These are phyloP conservation scores for Coniella vitis DNA, from an alignment of 2,329 filamentous ascomycete species.

Conservation along the genomic window DNA sequence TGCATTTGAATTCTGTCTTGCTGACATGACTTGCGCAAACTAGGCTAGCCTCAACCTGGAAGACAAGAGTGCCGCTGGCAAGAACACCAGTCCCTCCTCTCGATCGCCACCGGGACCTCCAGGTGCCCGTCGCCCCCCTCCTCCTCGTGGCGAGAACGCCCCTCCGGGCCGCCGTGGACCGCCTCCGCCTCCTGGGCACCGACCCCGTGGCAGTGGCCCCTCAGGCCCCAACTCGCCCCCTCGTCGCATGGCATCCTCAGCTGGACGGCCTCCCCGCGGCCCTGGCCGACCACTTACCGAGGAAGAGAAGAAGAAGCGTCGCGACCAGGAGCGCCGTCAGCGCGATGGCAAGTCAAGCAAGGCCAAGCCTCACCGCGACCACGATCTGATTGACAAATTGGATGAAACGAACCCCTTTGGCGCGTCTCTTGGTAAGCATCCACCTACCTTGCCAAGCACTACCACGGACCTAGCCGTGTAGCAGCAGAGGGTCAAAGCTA, in stretches of 20 bases:
- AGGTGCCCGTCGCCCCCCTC: constrained; percentile 30
- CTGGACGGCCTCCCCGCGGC: constrained; percentile 56
- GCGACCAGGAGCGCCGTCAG: constrained; percentile 41
- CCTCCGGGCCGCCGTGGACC: constrained; percentile 37
- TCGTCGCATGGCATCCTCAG: constrained; percentile 30
- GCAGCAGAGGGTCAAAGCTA: no score
- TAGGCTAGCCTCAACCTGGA: constrained; percentile 64
- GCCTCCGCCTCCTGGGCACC: constrained; percentile 43
- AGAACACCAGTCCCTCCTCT: constrained; percentile 26
- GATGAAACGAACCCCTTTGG: constrained; percentile 96
- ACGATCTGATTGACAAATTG: constrained; percentile 94
- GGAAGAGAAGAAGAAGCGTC: constrained; percentile 50
- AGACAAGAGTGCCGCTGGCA: constrained; percentile 52
- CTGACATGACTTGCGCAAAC: no score
- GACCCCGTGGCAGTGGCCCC: constrained; percentile 35
- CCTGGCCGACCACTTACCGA: constrained; percentile 53
- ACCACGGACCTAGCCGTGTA: no score
- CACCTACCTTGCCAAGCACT: no score
- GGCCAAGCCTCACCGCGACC: constrained; percentile 41
- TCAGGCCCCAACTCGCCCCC: constrained; percentile 27
- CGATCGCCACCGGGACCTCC: constrained; percentile 28
- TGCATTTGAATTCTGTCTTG: no score
- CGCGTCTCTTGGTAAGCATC: constrained; percentile 63
- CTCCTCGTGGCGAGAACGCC: constrained; percentile 40
- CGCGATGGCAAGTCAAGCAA: constrained; percentile 40